Evolutionary conservation across 2,329 filamentous ascomycete species (phyloP).

Genomic region (Diplodia mutila): DNA sequence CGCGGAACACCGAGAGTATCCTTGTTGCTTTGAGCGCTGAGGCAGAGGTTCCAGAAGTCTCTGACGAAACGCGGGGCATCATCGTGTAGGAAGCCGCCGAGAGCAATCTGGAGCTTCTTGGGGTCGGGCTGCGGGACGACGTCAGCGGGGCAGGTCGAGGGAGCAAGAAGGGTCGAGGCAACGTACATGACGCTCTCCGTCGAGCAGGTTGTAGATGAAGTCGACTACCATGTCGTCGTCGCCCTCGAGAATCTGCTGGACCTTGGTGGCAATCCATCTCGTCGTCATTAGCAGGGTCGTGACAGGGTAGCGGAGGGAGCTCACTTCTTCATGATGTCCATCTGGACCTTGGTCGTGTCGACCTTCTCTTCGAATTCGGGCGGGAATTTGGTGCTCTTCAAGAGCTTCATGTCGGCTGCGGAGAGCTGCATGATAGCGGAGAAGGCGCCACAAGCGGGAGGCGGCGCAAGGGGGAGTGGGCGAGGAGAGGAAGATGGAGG

Average conservation of each 20-base stretch:
- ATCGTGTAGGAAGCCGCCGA: constrained; percentile 93
- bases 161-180: not conserved
- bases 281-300: not conserved
- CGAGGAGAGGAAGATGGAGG: not conserved
- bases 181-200: constrained; percentile 76
- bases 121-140: constrained; percentile 75
- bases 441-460: not conserved
- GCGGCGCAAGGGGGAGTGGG: not conserved
- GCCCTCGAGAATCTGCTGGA: constrained; percentile 83
- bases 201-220: constrained; percentile 70
- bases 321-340: constrained; percentile 97
- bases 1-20: constrained; percentile 79
- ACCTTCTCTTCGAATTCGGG: constrained; percentile 93
- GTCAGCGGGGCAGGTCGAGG: constrained; percentile 27
- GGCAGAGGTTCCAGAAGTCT: constrained; percentile 86
- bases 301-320: constrained; percentile 37
- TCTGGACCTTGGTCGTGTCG: constrained; percentile 95
- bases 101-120: constrained; percentile 90
- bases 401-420: constrained; percentile 83
- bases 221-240: constrained; percentile 97
- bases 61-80: constrained; percentile 89
- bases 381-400: constrained; percentile 91
- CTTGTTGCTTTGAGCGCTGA: constrained; percentile 86
- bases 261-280: constrained; percentile 91
- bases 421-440: constrained; percentile 65